Evolutionary conservation across 306 rosid species (phyloP).

Genomic region (Quercus suber): DNA sequence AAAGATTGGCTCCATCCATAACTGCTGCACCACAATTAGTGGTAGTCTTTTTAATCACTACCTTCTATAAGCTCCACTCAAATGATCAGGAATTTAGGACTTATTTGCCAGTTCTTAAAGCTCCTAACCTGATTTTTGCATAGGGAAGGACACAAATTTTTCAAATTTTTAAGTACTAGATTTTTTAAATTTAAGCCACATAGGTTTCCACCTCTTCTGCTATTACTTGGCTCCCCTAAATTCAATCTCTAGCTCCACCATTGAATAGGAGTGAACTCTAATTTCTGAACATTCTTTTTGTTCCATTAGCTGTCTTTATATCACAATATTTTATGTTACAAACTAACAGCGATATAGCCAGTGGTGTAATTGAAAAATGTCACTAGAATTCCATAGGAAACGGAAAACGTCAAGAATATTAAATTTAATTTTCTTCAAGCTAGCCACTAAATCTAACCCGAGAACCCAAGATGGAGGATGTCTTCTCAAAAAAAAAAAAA

Average conservation of each 20-base stretch:
- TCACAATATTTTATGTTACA: neutral
- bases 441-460: neutral
- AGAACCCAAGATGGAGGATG: no score
- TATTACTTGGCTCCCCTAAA: neutral
- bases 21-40: neutral
- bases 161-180: neutral
- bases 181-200: neutral
- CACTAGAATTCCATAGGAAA: neutral
- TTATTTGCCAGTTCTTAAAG: neutral
- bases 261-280: neutral
- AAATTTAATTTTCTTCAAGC: neutral
- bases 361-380: neutral
- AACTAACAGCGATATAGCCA: neutral
- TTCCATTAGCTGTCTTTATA: neutral
- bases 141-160: neutral
- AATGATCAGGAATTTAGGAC: neutral
- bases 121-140: neutral
- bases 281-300: neutral
- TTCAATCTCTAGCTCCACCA: neutral
- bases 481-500: no score
- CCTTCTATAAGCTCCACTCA: neutral
- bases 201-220: neutral
- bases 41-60: neutral
- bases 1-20: neutral
- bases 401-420: neutral